phyloP scores from a whole-genome alignment of 495 filamentous ascomycete genomes.

The Thermochaetoides thermophila region DNA sequence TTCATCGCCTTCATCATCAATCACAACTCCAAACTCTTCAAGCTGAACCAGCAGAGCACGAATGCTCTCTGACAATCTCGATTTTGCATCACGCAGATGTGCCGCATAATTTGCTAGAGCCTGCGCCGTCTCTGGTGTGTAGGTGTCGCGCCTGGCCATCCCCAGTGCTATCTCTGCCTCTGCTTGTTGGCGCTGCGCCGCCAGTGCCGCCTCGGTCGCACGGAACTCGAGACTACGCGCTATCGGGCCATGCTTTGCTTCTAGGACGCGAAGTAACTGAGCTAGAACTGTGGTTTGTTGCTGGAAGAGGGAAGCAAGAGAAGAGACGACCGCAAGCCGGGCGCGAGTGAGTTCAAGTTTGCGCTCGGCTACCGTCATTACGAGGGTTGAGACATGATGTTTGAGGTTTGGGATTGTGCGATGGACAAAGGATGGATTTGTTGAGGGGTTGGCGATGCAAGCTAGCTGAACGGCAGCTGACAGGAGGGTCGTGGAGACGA shows the following conservation, averaged over 20 bases:
- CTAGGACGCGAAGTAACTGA: constrained; percentile 23
- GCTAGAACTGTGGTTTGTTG: constrained; percentile 17
- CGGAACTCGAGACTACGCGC: constrained; percentile 47
- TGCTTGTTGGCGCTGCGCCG: constrained; percentile 32
- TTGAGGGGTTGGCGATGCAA: constrained; percentile 32
- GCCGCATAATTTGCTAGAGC: constrained; percentile 43
- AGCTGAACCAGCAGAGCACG: constrained; percentile 33
- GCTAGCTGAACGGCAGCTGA: constrained; percentile 25
- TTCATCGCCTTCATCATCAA: background rate
- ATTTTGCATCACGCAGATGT: constrained; percentile 37
- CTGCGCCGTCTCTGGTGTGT: constrained; percentile 40
- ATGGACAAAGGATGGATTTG: constrained; percentile 38
- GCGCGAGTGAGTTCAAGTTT: constrained; percentile 17
- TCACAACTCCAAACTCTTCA: constrained; percentile 36
- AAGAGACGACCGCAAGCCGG: constrained; percentile 19
- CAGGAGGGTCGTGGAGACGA: constrained; percentile 27
- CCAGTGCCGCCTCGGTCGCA: constrained; percentile 38
- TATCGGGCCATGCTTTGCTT: constrained; percentile 48
- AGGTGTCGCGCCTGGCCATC: constrained; percentile 24
- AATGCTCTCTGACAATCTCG: constrained; percentile 32
- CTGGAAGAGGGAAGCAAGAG: constrained; percentile 16
- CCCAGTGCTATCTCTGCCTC: constrained; percentile 21
- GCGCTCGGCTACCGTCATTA: constrained; percentile 6
- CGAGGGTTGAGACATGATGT: constrained; percentile 13
- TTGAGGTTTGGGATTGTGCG: constrained; percentile 29